Evolutionary conservation across 2,329 filamentous ascomycete species (phyloP).

Genomic region (Domatiomyces globalis): DNA sequence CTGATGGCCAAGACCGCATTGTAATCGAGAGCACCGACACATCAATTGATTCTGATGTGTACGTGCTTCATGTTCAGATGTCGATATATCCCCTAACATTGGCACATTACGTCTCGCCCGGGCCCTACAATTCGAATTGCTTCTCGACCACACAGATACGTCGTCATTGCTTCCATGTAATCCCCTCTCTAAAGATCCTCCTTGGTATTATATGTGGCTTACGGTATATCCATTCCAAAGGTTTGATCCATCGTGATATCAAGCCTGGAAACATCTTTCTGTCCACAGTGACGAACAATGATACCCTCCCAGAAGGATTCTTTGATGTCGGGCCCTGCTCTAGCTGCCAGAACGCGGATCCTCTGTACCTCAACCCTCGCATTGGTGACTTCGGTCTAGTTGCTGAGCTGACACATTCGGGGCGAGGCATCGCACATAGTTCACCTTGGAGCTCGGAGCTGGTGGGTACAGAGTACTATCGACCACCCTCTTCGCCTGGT

Average conservation of each 20-base stretch:
- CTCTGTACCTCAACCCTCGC: constrained; percentile 39
- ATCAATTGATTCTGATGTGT: constrained; percentile 20
- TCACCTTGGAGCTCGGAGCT: constrained; percentile 23
- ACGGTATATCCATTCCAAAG: constrained; percentile 47
- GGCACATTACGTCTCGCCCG: constrained; percentile 40
- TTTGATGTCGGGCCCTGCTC: constrained; percentile 15
- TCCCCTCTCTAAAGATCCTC: constrained; percentile 44
- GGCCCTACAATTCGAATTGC: constrained; percentile 13
- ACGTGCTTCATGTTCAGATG: constrained; percentile 51
- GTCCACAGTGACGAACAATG: constrained; percentile 29
- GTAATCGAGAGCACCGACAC: constrained; percentile 9
- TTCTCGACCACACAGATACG: constrained; percentile 11
- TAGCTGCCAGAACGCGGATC: constrained; percentile 7
- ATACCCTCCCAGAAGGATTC: constrained; percentile 32
- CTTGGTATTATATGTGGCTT: constrained; percentile 47
- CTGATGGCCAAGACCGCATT: constrained; percentile 10
- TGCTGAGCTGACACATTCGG: constrained; percentile 30
- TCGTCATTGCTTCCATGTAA: constrained; percentile 49
- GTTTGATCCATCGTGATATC: constrained; percentile 51
- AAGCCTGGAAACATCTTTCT: constrained; percentile 58
- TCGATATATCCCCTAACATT: constrained; percentile 50
- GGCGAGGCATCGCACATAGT: neutral
- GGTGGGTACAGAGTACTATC: constrained; percentile 50
- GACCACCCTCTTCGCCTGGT: constrained; percentile 29
- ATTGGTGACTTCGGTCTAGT: constrained; percentile 58